phyloP scores from a whole-genome alignment of 2,329 filamentous ascomycete species.

The Ophiostoma triangulosporum region DNA sequence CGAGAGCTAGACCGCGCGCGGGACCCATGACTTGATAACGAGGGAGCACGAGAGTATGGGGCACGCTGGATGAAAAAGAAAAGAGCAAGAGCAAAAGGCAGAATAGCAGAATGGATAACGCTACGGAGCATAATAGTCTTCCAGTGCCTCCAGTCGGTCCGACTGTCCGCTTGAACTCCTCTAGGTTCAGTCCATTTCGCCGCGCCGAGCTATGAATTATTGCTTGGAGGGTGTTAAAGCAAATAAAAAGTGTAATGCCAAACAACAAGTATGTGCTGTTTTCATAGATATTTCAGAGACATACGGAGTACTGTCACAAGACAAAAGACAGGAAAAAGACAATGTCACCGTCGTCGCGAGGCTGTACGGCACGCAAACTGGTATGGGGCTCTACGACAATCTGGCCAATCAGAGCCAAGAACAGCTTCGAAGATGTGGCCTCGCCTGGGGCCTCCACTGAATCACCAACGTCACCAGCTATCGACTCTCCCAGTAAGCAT shows the following conservation, averaged over 20 bases:
- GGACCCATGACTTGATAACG: no score
- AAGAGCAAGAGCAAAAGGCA: no score
- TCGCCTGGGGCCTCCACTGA: neutral
- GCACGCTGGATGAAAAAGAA: no score
- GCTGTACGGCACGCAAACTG: neutral
- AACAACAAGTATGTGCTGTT: no score
- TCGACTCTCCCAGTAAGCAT: neutral
- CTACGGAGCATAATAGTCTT: no score
- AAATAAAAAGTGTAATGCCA: no score
- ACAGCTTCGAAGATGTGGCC: neutral
- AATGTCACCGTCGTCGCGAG: neutral
- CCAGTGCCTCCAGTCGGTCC: neutral
- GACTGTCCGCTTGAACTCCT: no score
- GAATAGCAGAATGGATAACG: no score
- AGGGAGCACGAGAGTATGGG: no score
- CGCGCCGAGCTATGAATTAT: neutral
- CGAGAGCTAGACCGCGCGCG: no score
- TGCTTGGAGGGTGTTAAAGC: neutral
- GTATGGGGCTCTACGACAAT: neutral
- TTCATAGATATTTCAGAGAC: no score
- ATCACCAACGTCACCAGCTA: neutral
- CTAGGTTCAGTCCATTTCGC: neutral
- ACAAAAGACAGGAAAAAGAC: neutral
- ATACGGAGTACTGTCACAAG: no score
- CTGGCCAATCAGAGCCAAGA: neutral